Evolutionary conservation across 805 yeast species (phyloP).

Genomic region (Zygosaccharomyces bisporus): DNA sequence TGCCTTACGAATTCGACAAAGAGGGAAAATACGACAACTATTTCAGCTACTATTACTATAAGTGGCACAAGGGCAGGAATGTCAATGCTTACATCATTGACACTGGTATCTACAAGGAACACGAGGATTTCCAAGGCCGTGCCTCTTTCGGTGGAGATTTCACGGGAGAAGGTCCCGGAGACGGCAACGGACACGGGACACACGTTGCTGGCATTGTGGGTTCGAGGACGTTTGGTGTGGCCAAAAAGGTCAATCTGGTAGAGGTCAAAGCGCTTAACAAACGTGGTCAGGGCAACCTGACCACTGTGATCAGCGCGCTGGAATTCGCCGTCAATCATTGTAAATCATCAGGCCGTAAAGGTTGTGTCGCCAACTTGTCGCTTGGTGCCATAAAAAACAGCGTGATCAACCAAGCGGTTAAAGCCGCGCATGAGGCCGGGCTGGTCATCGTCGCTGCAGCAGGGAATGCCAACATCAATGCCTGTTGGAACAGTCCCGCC

Average conservation of each 20-base stretch:
- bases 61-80: constrained; percentile 47
- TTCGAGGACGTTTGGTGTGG: constrained; percentile 75
- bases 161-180: constrained; percentile 60
- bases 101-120: constrained; percentile 67
- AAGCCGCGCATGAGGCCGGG: constrained; percentile 71
- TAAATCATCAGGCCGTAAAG: constrained; percentile 27
- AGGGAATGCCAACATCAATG: constrained; percentile 74
- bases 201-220: constrained; percentile 91
- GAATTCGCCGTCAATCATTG: constrained; percentile 66
- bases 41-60: constrained; percentile 48
- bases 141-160: constrained; percentile 58
- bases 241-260: constrained; percentile 60
- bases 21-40: constrained; percentile 21
- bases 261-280: constrained; percentile 72
- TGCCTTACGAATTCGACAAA: constrained; percentile 30
- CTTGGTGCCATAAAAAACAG: constrained; percentile 69
- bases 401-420: constrained; percentile 69
- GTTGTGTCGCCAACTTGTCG: constrained; percentile 74
- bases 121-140: constrained; percentile 62
- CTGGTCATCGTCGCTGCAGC: constrained; percentile 77
- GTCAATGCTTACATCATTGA: constrained; percentile 78
- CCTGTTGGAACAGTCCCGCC: constrained; percentile 85
- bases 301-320: constrained; percentile 61
- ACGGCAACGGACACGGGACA: constrained; percentile 82
- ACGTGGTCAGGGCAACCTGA: constrained; percentile 66